Percentiles rank a stretch among this genome's conserved stretches.
Conservation (phyloP, 257 asterid genomes). For the Solanum boliviense region DNA sequence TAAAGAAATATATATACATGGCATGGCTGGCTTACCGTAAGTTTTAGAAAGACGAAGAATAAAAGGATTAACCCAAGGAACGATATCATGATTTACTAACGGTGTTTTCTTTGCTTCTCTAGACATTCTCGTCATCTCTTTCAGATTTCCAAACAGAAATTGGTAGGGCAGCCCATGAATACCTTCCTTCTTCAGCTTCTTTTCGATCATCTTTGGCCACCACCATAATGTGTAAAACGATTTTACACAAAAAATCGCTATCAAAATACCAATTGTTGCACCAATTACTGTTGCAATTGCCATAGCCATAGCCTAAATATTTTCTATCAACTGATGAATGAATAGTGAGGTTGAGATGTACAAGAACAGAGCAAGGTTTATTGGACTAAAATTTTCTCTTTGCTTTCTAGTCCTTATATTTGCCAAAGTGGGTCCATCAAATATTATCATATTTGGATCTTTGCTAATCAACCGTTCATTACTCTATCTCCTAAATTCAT, state of each 20-base stretch:
- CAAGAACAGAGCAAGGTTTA: too few species aligned
- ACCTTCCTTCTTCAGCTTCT: constrained; percentile 6
- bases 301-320: background rate
- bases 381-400: too few species aligned
- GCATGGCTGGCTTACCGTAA: background rate
- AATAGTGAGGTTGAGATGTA: too few species aligned
- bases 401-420: too few species aligned
- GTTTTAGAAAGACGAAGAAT: constrained; percentile 7
- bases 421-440: too few species aligned
- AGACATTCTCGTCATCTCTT: background rate
- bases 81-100: constrained; percentile 4
- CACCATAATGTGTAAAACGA: constrained; percentile 5
- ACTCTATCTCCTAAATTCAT: too few species aligned
- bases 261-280: background rate
- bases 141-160: constrained; percentile 10
- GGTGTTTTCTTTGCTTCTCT: constrained; percentile 11
- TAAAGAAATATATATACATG: too few species aligned
- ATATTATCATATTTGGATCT: too few species aligned
- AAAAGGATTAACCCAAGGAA: constrained; percentile 8
- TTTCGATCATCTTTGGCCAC: constrained; percentile 17
- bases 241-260: background rate
- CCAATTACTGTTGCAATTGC: background rate
- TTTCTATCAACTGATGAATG: background rate
- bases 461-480: too few species aligned
- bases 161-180: constrained; percentile 10